phyloP scores from a whole-genome alignment of 352 stramenopile genomes.

The Pythium periplocum region DNA sequence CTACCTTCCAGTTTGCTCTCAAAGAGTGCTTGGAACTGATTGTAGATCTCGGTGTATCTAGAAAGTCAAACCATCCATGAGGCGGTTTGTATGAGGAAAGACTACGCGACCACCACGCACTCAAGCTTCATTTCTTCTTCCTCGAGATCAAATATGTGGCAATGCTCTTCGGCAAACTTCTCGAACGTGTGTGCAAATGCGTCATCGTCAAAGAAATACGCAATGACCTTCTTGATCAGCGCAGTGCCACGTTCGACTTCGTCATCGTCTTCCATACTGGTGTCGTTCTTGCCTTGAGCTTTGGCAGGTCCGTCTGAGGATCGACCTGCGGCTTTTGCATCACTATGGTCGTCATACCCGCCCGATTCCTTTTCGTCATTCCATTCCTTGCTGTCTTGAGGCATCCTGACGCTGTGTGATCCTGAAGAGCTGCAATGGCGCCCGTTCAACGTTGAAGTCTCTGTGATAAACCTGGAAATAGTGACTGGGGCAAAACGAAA shows the following conservation, averaged over 20 bases:
- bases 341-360: too few relatives aligned
- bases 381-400: too few relatives aligned
- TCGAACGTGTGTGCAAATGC: conserved; percentile 71
- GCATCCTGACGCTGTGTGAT: too few relatives aligned
- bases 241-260: conserved; percentile 1
- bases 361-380: too few relatives aligned
- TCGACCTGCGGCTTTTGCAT: too few relatives aligned
- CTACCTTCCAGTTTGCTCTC: conserved; percentile 75
- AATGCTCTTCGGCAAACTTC: conserved; percentile 58
- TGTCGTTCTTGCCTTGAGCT: background rate
- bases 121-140: conserved; percentile 80
- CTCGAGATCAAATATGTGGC: conserved; percentile 56
- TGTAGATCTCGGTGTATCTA: conserved; percentile 81
- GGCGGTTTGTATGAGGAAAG: too few relatives aligned
- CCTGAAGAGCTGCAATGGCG: too few relatives aligned
- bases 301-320: background rate
- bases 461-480: too few relatives aligned
- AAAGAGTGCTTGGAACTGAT: conserved; percentile 67
- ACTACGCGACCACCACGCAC: conserved; percentile 16
- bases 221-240: conserved; percentile 58
- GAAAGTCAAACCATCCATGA: conserved; percentile 1
- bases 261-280: conserved; percentile 1
- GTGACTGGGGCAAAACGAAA: too few relatives aligned
- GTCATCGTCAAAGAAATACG: conserved; percentile 79
- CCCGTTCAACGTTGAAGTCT: too few relatives aligned